Percentiles rank a stretch among this genome's conserved stretches.
Evolutionary conservation across 768 basidiomycete species (phyloP).

Genomic region (Chalciporus sphaerocephalus): DNA sequence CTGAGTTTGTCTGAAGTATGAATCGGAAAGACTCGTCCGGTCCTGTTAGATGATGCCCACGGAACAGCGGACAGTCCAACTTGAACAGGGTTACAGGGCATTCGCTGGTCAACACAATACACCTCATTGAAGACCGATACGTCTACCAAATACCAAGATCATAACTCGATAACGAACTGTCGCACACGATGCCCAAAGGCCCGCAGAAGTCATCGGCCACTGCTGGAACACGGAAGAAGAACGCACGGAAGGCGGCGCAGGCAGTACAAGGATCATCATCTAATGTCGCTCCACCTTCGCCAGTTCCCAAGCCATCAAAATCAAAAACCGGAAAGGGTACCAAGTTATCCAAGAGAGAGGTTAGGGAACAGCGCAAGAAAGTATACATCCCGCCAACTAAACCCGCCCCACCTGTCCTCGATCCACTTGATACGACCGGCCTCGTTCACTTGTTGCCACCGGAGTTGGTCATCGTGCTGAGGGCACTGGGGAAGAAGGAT

Average conservation of each 20-base stretch:
- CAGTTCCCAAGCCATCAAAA: conserved; percentile 40
- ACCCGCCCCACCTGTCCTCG: conserved; percentile 65
- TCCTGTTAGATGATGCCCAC: background rate
- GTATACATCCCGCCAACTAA: conserved; percentile 84
- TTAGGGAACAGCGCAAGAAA: conserved; percentile 76
- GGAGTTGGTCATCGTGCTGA: conserved; percentile 76
- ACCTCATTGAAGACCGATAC: background rate
- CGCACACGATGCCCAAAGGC: conserved; percentile 38
- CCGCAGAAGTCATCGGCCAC: conserved; percentile 78
- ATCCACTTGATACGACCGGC: conserved; percentile 84
- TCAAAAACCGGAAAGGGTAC: conserved; percentile 48
- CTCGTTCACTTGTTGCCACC: conserved; percentile 70
- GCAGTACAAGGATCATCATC: conserved; percentile 14
- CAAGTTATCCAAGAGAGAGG: conserved; percentile 39
- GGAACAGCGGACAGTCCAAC: background rate
- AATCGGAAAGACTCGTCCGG: too few species aligned
- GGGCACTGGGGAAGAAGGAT: conserved; percentile 86
- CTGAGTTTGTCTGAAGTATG: too few species aligned
- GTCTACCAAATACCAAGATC: background rate
- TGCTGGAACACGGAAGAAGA: conserved; percentile 88
- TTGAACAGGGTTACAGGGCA: background rate
- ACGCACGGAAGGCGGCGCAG: conserved; percentile 67
- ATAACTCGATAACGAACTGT: conserved; percentile 3
- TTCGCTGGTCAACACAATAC: background rate
- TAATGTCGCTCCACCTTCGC: conserved; percentile 32